Base-by-base conservation (phyloP, 768 basidiomycete species). In the Tephrocybe sp. region DNA sequence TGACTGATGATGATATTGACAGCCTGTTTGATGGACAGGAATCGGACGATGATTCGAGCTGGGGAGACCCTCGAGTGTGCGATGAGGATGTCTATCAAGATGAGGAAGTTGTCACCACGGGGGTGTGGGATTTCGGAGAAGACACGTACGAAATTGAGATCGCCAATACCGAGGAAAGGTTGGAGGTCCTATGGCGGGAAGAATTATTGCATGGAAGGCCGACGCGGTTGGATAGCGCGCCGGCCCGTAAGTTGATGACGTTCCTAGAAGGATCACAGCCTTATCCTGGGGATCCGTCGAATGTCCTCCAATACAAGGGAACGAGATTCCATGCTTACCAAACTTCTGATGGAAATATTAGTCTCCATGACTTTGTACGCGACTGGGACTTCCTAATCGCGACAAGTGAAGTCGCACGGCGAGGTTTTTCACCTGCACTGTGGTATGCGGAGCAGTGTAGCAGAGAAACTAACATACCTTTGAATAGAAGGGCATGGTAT, bases 251-350 rank as follows among this genome's bases (percentile, higher is more conserved):
- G 16, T 8, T 49, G 2, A 16, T 9, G 12, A 22, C 42, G 30
- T 4, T 49, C 10, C 48, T 49, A 4, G 48, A 49, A 21, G n/a
- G 4, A 1, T 37, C 36, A 33, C 31, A 36, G 18, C 48, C 48
- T 15, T 49, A 42, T 25, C 48, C 48, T 5, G 48, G 48, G 2
- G 48, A 49, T 37, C 41, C 48, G 1, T 9, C 18, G 1, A 49
- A 49, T 18, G 22, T 34, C 8, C 23, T 49, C 6, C 48, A 49
- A 23, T 38, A 22, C 33, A 36, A 38, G 23, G 42, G 48, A 1
- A 19, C 10, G 3, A 31, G 42, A 0, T 49, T 49, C 41, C 5
- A 18, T 1, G 31, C 23, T 1, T 25, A 42, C 13, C 19, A 44
- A 11, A 24, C 23, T 22, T 19, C n/a, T 13, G 42, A 1, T 37